Evolutionary conservation across 2,329 filamentous ascomycete species (phyloP).

Genomic region (Scedosporium aurantiacum): DNA sequence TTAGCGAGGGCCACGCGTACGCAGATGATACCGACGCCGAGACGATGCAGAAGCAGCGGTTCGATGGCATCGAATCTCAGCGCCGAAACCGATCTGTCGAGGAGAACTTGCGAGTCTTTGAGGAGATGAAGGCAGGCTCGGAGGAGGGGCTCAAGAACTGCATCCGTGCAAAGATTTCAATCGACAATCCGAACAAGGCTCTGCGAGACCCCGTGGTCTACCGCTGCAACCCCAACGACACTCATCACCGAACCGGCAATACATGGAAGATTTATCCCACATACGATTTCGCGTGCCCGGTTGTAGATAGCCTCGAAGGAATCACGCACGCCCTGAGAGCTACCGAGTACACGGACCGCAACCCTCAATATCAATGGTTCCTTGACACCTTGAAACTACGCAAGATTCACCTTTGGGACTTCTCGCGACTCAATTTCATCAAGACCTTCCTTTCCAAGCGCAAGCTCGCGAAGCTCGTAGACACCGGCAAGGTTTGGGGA

Average conservation of each 20-base stretch:
- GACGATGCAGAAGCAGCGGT: conserved; percentile 74
- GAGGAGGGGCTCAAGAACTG: conserved; percentile 75
- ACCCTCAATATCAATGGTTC: conserved; percentile 83
- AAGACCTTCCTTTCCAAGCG: conserved; percentile 75
- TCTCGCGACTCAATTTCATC: conserved; percentile 75
- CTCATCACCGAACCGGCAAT: conserved; percentile 67
- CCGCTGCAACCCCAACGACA: conserved; percentile 63
- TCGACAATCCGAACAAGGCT: conserved; percentile 88
- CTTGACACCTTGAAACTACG: conserved; percentile 62
- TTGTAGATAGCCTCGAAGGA: conserved; percentile 70
- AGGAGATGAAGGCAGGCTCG: conserved; percentile 81
- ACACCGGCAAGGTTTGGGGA: conserved; percentile 63
- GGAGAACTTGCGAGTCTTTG: conserved; percentile 76
- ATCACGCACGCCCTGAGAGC: conserved; percentile 75
- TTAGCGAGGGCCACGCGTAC: conserved; percentile 80
- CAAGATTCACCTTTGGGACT: conserved; percentile 76
- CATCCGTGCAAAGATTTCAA: conserved; percentile 88
- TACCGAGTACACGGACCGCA: conserved; percentile 79
- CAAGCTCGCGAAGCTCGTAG: conserved; percentile 75
- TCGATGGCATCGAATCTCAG: conserved; percentile 71
- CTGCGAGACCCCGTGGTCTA: conserved; percentile 97
- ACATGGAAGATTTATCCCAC: conserved; percentile 81
- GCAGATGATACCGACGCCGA: conserved; percentile 90
- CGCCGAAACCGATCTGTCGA: conserved; percentile 69
- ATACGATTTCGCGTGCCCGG: conserved; percentile 77